Base-by-base conservation (phyloP, 768 basidiomycete genomes). In the Lactifluus rugatus region DNA sequence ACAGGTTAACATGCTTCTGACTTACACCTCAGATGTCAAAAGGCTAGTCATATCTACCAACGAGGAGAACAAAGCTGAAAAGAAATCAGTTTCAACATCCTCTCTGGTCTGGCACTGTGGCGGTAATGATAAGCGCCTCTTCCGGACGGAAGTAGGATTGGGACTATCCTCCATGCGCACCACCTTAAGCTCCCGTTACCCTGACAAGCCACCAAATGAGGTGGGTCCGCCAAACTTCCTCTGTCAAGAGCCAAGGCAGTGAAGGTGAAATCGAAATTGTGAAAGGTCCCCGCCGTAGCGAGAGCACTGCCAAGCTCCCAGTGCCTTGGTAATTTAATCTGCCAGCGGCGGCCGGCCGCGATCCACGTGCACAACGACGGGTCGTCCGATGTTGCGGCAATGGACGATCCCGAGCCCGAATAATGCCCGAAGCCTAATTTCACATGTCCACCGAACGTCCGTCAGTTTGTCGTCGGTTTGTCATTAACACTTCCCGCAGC, bases 141-240 rank as follows among this genome's bases (percentile, higher is more conserved):
- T 34, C 14, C 10, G 48, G 21, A 44, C 16, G 34, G 9, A 11
- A 34, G 10, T 34, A 34, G 34, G 9, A 34, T 10, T n/a, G n/a
- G n/a, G 34, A 34, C 8, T 34, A 34, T 34, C 36, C 28, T 8
- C 56, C 51, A 52, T 28, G 51, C 45, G 56, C 21, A 47, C 23
- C 36, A 23, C 8, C 37, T 2, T 13, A 13, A n/a, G 8, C 42
- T 31, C 44, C 19, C 57, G 57, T 58, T 47, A 47, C 51, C 57
- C 57, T 58, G 57, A 48, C 57, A 32, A 53, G 28, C 46, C 52
- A 41, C 51, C 19, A 48, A 47, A 53, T 19, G 37, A 44, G 57
- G 36, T 16, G 51, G 31, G 21, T 44, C 32, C 10, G 37, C 34
- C 57, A 51, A 48, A 34, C 5, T 37, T 5, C 21, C 47, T 45